These are phyloP conservation scores for Emmonsia crescens DNA, from an alignment of 2,329 filamentous ascomycete genomes.

Conservation along the genomic window DNA sequence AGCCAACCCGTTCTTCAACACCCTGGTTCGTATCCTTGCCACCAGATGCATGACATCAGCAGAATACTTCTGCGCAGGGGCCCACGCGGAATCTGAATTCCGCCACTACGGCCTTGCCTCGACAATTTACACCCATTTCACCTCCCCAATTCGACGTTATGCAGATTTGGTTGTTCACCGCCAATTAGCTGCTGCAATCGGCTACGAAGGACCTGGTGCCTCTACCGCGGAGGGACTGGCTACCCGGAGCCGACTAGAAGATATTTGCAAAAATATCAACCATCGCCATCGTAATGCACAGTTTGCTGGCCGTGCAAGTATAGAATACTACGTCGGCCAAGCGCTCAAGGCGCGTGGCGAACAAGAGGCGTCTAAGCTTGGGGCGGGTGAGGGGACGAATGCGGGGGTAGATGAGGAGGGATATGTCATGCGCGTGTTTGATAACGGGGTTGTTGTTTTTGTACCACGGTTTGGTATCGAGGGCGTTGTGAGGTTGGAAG, in stretches of 20 bases:
- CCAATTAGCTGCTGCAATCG: constrained; percentile 89
- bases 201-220: constrained; percentile 56
- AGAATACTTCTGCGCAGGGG: constrained; percentile 94
- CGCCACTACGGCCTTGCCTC: constrained; percentile 92
- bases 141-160: constrained; percentile 90
- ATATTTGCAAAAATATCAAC: constrained; percentile 97
- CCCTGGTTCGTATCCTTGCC: constrained; percentile 89
- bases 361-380: constrained; percentile 23
- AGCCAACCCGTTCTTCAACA: constrained; percentile 92
- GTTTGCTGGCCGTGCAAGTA: constrained; percentile 82
- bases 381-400: constrained; percentile 17
- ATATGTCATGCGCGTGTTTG: constrained; percentile 94
- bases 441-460: constrained; percentile 93
- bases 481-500: constrained; percentile 73
- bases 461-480: constrained; percentile 95
- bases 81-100: constrained; percentile 87
- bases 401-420: constrained; percentile 64
- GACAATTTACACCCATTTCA: constrained; percentile 98
- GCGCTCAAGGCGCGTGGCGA: constrained; percentile 65
- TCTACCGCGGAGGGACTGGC: constrained; percentile 69
- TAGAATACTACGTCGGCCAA: constrained; percentile 97
- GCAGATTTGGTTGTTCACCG: constrained; percentile 92
- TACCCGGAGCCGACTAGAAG: constrained; percentile 74
- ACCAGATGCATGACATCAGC: constrained; percentile 99
- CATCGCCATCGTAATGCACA: constrained; percentile 94